Percentiles rank a stretch among this genome's conserved stretches.
These are phyloP conservation scores for Xylariaceae sp. DNA, from an alignment of 2,329 filamentous ascomycete species.

Conservation along the genomic window DNA sequence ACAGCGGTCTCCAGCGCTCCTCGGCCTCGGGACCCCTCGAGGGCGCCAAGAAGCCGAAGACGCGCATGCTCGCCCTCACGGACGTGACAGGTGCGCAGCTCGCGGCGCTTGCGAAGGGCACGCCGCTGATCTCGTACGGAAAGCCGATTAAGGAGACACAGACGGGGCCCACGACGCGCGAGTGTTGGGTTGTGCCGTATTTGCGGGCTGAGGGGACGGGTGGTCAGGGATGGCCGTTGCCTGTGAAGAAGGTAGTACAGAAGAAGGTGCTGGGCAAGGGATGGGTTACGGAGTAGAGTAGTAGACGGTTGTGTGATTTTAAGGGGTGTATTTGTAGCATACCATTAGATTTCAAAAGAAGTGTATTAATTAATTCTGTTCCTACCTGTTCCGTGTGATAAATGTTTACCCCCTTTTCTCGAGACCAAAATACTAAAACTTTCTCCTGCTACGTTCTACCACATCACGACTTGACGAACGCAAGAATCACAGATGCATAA, in stretches of 20 bases:
- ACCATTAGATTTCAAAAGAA: too few species aligned
- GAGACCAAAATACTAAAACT: too few species aligned
- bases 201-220: slow-evolving; percentile 63
- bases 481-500: too few species aligned
- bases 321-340: neutral
- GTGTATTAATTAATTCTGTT: neutral
- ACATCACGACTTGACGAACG: too few species aligned
- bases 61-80: slow-evolving; percentile 83
- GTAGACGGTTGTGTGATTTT: neutral
- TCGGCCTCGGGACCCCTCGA: slow-evolving; percentile 37
- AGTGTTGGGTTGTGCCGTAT: slow-evolving; percentile 79
- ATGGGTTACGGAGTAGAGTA: slow-evolving; percentile 62
- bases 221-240: slow-evolving; percentile 75
- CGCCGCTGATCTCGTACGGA: slow-evolving; percentile 74
- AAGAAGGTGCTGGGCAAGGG: slow-evolving; percentile 64
- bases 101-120: slow-evolving; percentile 73
- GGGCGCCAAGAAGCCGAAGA: slow-evolving; percentile 55
- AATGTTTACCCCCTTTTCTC: too few species aligned
- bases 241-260: slow-evolving; percentile 79
- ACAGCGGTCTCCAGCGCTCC: slow-evolving; percentile 73
- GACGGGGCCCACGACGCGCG: slow-evolving; percentile 46
- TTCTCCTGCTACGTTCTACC: too few species aligned
- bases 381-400: neutral
- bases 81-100: slow-evolving; percentile 72
- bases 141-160: slow-evolving; percentile 86